Percentiles rank a stretch among this genome's conserved stretches.
Conservation (phyloP, 495 filamentous ascomycete genomes). For the Neurospora cerealis region DNA sequence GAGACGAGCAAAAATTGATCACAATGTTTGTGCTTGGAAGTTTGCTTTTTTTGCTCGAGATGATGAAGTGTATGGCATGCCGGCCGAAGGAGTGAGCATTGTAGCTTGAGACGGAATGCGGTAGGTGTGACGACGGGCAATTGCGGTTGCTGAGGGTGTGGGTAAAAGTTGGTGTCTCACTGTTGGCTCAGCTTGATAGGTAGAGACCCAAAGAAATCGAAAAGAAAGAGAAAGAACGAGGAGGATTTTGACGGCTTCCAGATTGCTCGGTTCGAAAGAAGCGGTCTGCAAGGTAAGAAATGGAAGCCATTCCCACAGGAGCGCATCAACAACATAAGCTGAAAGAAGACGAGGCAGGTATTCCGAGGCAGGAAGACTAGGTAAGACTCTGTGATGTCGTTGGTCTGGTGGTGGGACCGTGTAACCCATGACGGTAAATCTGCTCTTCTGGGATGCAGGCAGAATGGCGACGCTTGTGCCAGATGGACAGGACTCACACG, state of each 20-base stretch:
- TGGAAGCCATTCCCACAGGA: background rate
- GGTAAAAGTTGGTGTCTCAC: background rate
- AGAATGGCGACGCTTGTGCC: background rate
- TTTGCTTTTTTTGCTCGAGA: background rate
- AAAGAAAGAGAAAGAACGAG: background rate
- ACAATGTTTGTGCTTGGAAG: background rate
- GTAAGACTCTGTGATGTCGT: background rate
- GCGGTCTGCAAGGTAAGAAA: background rate
- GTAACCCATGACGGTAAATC: background rate
- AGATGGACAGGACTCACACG: background rate
- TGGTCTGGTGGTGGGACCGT: background rate
- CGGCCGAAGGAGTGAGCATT: background rate
- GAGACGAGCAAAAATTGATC: background rate
- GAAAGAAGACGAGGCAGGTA: background rate
- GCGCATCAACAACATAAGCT: background rate
- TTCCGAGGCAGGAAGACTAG: background rate
- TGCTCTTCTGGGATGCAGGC: background rate
- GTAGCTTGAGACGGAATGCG: background rate
- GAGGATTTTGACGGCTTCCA: background rate
- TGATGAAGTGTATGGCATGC: background rate
- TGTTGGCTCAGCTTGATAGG: background rate
- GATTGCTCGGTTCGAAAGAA: background rate
- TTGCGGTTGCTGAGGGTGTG: background rate
- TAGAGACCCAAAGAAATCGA: background rate
- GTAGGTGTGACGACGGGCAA: background rate